Percentiles rank a stretch among this genome's conserved stretches.
phyloP scores from a whole-genome alignment of 495 filamentous ascomycete genomes.

The Podospora fimiseda region DNA sequence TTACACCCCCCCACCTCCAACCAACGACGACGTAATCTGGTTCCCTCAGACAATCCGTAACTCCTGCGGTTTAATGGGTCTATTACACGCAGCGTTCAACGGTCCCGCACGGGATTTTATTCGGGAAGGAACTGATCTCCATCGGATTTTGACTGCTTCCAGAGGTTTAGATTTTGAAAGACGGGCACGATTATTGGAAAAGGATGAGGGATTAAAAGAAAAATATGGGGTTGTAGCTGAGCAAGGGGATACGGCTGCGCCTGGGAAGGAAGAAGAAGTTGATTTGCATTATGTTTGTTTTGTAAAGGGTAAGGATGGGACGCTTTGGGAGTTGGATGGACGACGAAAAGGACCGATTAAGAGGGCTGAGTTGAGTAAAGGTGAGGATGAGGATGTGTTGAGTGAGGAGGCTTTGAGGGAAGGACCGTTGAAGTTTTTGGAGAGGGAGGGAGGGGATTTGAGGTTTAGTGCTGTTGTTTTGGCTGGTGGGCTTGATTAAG shows the following conservation, averaged over 20 bases:
- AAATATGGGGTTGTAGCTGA: slow-evolving; percentile 67
- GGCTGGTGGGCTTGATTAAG: slow-evolving; percentile 56
- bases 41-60: slow-evolving; percentile 82
- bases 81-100: slow-evolving; percentile 69
- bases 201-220: slow-evolving; percentile 60
- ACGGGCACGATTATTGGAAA: slow-evolving; percentile 66
- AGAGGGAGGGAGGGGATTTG: slow-evolving; percentile 60
- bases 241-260: slow-evolving; percentile 67
- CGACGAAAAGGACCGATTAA: slow-evolving; percentile 62
- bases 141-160: slow-evolving; percentile 38
- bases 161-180: slow-evolving; percentile 47
- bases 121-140: slow-evolving; percentile 31
- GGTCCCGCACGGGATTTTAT: slow-evolving; percentile 41
- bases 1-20: slow-evolving; percentile 37
- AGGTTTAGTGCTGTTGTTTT: slow-evolving; percentile 69
- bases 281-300: slow-evolving; percentile 84
- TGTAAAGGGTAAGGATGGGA: slow-evolving; percentile 61
- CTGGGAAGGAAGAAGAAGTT: slow-evolving; percentile 58
- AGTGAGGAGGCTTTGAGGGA: slow-evolving; percentile 58
- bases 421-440: slow-evolving; percentile 56
- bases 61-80: slow-evolving; percentile 72
- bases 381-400: slow-evolving; percentile 57
- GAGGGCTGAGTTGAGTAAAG: slow-evolving; percentile 51
- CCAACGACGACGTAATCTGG: slow-evolving; percentile 60
- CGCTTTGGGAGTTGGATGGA: slow-evolving; percentile 83